Conservation (phyloP, 2,329 filamentous ascomycete genomes). For the Macrophomina phaseolina region DNA sequence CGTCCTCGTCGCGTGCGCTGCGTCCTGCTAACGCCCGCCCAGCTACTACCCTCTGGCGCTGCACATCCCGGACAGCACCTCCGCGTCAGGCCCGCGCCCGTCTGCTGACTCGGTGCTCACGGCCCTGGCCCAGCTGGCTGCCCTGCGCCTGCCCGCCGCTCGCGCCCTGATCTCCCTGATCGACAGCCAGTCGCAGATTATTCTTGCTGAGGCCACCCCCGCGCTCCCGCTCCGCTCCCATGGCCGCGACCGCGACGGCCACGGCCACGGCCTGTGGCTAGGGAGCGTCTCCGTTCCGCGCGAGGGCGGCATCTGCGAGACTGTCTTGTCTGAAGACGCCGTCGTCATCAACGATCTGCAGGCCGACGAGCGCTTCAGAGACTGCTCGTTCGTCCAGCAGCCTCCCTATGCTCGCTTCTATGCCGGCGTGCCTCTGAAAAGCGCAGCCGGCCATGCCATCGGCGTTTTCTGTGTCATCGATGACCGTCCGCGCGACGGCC, state of each 20-base stretch:
- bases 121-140: slow-evolving; percentile 45
- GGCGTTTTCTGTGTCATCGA: slow-evolving; percentile 37
- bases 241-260: slow-evolving; percentile 33
- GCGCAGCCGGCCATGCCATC: slow-evolving; percentile 33
- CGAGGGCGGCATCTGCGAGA: slow-evolving; percentile 39
- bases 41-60: not conserved
- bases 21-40: not conserved
- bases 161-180: slow-evolving; percentile 47
- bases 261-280: slow-evolving; percentile 39
- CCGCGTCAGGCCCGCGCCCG: slow-evolving; percentile 29
- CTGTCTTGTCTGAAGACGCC: not conserved
- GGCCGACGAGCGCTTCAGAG: not conserved
- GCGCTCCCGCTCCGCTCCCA: slow-evolving; percentile 38
- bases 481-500: slow-evolving; percentile 31
- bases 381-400: slow-evolving; percentile 29
- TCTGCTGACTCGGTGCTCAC: slow-evolving; percentile 42
- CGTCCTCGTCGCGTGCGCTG: no score
- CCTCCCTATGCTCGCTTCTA: slow-evolving; percentile 34
- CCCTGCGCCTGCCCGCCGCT: slow-evolving; percentile 42
- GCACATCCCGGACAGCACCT: slow-evolving; percentile 8
- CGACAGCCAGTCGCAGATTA: slow-evolving; percentile 42
- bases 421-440: slow-evolving; percentile 36
- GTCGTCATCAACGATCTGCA: slow-evolving; percentile 10
- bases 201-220: slow-evolving; percentile 43
- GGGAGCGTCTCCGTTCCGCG: slow-evolving; percentile 41